A percentile compares a stretch with the other conserved stretches of the same genome.
These are phyloP conservation scores for Xylaria curta DNA, from an alignment of 495 filamentous ascomycete genomes.

Conservation along the genomic window DNA sequence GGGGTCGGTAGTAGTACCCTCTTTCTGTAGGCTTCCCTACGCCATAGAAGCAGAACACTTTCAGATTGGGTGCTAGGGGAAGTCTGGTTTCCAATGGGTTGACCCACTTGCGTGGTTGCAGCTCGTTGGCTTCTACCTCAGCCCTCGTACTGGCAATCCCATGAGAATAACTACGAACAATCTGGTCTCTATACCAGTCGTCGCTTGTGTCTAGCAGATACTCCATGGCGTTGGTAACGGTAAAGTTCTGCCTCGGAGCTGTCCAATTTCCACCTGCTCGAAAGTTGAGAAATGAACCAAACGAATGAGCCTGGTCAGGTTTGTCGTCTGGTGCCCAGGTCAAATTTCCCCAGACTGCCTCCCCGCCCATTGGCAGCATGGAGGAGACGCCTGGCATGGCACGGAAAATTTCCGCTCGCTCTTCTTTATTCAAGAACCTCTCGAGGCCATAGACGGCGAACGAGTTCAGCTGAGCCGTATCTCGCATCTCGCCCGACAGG, in stretches of 20 bases:
- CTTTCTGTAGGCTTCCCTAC: slow-evolving; percentile 90
- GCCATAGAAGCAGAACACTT: slow-evolving; percentile 98
- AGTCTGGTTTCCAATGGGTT: slow-evolving; percentile 93
- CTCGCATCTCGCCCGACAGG: slow-evolving; percentile 95
- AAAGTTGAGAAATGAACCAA: slow-evolving; percentile 87
- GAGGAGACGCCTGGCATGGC: slow-evolving; percentile 96
- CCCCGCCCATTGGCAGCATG: slow-evolving; percentile 96
- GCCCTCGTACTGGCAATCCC: slow-evolving; percentile 81
- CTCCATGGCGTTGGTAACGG: slow-evolving; percentile 73
- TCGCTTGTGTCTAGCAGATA: slow-evolving; percentile 82
- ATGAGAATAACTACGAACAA: slow-evolving; percentile 79
- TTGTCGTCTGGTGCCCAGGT: slow-evolving; percentile 90
- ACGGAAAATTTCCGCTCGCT: slow-evolving; percentile 92
- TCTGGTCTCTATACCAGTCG: slow-evolving; percentile 79
- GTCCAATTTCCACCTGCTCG: slow-evolving; percentile 64
- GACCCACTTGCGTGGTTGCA: slow-evolving; percentile 83
- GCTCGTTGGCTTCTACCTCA: slow-evolving; percentile 88
- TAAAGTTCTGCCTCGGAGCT: slow-evolving; percentile 72
- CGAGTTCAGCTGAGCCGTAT: slow-evolving; percentile 96
- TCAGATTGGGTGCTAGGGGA: slow-evolving; percentile 86
- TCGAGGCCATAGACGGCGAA: slow-evolving; percentile 97
- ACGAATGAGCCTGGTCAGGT: slow-evolving; percentile 72
- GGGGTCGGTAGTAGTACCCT: slow-evolving; percentile 86
- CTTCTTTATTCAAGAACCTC: slow-evolving; percentile 88
- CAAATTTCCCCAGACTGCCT: slow-evolving; percentile 90